Base-by-base conservation (phyloP, 2,329 filamentous ascomycete species). In the Claviceps sp. region DNA sequence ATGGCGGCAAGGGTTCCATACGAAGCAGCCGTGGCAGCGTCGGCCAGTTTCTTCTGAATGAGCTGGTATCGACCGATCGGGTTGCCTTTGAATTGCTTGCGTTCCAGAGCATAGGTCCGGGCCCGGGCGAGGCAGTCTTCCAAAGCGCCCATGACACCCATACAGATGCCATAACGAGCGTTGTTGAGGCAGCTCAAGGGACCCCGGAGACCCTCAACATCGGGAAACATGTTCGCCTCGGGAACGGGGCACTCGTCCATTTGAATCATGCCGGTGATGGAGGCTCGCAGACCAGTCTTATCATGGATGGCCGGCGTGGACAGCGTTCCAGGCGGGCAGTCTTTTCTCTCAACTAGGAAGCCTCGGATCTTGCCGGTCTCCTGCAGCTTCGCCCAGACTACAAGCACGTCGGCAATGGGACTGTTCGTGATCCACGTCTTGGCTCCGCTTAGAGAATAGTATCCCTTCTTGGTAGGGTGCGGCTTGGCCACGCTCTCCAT, bases 351-450 rank as follows among this genome's bases (percentile, higher is more conserved):
- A 36, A 98, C 77, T 47, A 96, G 70, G 70, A 97, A 98, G 0
- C 93, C 93, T 47, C 87, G 81, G 59, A 98, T 97, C 76, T 95
- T 95, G 56, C 89, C 90, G 22, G 89, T 94, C 60, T 86, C 85
- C 57, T 93, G 81, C 47, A 95, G 71, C 72, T 95, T 96, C 1
- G 91, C 93, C 93, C 93, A 98, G 1, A 95, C 83, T 57, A 95
- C 70, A 50, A 94, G 70, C 2, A 95, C 76, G 60, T 95, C 88
- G 1, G 89, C 81, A 60, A 95, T 94, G 3, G 89, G 89, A 7
- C 87, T 91, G 69, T 95, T 95, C 14, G 89, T 95, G 65, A 95
- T 95, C 89, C 89, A 95, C 0, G 90, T 95, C 75, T 95, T 95
- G 48, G 86, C 73, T 1, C 89, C 89, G 46, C 83, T 88, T 38